Percentiles rank a stretch among this genome's conserved stretches.
Conservation (phyloP, 352 stramenopile genomes). For the Phytophthora sojae region DNA sequence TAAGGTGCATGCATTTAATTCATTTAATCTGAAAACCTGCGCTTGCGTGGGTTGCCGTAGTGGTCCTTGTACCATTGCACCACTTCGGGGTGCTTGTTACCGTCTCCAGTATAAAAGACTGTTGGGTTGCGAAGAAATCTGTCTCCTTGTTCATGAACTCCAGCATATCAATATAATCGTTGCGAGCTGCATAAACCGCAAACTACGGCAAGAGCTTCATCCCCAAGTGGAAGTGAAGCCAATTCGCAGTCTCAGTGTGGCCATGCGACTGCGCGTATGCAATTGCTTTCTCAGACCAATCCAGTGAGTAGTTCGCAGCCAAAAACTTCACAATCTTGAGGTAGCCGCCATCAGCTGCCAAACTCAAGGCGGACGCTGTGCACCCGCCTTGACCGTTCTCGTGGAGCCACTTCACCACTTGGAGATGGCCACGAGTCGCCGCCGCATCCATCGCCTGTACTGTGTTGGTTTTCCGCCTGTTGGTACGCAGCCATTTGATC, state of each 20-base stretch:
- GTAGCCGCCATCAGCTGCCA: conserved; percentile 3
- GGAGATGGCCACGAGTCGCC: conserved; percentile 6
- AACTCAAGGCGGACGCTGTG: conserved; percentile 6
- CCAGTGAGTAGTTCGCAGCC: conserved; percentile 14
- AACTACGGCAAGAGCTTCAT: neutral
- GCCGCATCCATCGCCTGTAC: conserved; percentile 12
- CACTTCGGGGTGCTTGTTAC: conserved; percentile 14
- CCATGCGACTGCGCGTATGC: too few relatives aligned
- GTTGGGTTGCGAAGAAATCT: neutral
- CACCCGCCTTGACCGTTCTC: neutral
- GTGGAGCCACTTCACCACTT: conserved; percentile 18
- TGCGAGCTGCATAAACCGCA: conserved; percentile 5
- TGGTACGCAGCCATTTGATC: conserved; percentile 9
- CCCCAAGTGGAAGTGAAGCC: conserved; percentile 18
- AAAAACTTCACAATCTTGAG: conserved; percentile 30
- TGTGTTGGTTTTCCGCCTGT: neutral
- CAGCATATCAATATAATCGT: conserved; percentile 20
- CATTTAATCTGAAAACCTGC: too few relatives aligned
- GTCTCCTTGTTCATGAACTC: conserved; percentile 18
- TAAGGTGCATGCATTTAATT: too few relatives aligned
- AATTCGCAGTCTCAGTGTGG: neutral
- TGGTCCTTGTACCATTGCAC: conserved; percentile 14
- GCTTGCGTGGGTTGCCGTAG: conserved; percentile 3
- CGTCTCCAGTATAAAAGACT: too few relatives aligned
- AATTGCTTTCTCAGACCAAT: conserved; percentile 12